A percentile compares a stretch with the other conserved stretches of the same genome.
These are phyloP conservation scores for Nissolia schottii DNA, from an alignment of 306 rosid genomes.

Conservation along the genomic window DNA sequence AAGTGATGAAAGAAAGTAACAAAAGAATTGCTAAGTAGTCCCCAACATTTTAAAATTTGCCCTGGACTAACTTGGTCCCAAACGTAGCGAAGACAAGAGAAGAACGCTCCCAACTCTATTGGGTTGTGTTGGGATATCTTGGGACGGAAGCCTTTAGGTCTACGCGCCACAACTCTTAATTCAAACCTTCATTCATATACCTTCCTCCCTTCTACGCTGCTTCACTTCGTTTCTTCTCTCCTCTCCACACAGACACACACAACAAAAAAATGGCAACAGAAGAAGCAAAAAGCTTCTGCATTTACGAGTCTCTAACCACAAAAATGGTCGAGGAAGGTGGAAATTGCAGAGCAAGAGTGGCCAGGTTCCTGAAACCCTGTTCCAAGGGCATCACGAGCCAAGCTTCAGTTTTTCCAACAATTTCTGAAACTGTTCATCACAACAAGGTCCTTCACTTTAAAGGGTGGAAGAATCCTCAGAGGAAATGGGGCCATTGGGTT, in stretches of 20 bases:
- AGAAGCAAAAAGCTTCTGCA: background rate
- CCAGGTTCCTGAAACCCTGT: conserved; percentile 22
- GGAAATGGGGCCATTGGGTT: conserved; percentile 27
- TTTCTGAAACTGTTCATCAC: background rate
- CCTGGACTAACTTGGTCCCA: too few relatives aligned
- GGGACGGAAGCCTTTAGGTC: too few relatives aligned
- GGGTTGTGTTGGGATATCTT: too few relatives aligned
- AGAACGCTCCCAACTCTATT: too few relatives aligned
- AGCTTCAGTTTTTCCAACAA: background rate
- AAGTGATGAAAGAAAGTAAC: too few relatives aligned
- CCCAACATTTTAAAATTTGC: too few relatives aligned
- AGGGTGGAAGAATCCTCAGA: conserved; percentile 24
- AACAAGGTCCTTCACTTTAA: conserved; percentile 3
- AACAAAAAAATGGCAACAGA: background rate
- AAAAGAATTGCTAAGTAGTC: too few relatives aligned
- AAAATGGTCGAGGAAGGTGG: background rate
- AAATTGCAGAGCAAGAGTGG: background rate
- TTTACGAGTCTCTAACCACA: background rate
- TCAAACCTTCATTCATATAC: background rate
- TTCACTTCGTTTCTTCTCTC: background rate
- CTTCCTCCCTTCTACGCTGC: background rate
- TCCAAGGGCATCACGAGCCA: background rate
- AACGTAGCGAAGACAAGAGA: too few relatives aligned
- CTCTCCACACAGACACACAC: background rate
- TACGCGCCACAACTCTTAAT: too few relatives aligned